A percentile compares a stretch with the other conserved stretches of the same genome.
Conservation (phyloP, 176 grass and related monocot genomes). For the Oryza longistaminata region DNA sequence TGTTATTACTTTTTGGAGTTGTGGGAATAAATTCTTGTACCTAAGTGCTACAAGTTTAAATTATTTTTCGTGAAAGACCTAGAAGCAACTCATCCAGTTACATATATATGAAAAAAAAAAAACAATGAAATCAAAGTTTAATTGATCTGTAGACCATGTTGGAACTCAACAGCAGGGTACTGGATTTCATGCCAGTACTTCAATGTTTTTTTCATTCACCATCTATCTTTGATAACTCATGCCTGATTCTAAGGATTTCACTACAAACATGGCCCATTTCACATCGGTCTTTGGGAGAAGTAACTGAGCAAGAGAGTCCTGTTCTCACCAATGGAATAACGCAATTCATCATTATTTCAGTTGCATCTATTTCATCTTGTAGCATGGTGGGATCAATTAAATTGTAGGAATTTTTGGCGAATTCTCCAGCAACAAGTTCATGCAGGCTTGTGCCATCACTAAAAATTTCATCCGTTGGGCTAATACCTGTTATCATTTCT, state of each 20-base stretch:
- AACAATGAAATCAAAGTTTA: too few relatives aligned
- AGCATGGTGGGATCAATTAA: conserved; percentile 7
- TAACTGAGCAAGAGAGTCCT: conserved; percentile 30
- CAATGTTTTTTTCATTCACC: too few relatives aligned
- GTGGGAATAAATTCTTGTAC: too few relatives aligned
- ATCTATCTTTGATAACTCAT: conserved; percentile 3
- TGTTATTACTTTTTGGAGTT: too few relatives aligned
- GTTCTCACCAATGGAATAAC: conserved; percentile 18
- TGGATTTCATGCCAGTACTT: too few relatives aligned
- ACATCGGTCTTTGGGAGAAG: conserved; percentile 19
- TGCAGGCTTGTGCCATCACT: conserved; percentile 21
- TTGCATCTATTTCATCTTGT: neutral
- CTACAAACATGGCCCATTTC: conserved; percentile 5
- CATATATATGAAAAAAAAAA: too few relatives aligned
- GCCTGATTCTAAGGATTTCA: conserved; percentile 14
- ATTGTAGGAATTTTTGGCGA: neutral
- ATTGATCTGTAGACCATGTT: too few relatives aligned
- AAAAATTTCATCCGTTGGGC: conserved; percentile 35
- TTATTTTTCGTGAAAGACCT: too few relatives aligned
- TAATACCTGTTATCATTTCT: conserved; percentile 45
- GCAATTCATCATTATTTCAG: neutral
- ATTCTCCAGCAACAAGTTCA: conserved; percentile 3
- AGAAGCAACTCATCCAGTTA: too few relatives aligned
- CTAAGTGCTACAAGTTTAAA: too few relatives aligned
- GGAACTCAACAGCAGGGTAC: too few relatives aligned